phyloP scores from a whole-genome alignment of 176 grass and related monocot genomes.

The Oryza glumipatula region DNA sequence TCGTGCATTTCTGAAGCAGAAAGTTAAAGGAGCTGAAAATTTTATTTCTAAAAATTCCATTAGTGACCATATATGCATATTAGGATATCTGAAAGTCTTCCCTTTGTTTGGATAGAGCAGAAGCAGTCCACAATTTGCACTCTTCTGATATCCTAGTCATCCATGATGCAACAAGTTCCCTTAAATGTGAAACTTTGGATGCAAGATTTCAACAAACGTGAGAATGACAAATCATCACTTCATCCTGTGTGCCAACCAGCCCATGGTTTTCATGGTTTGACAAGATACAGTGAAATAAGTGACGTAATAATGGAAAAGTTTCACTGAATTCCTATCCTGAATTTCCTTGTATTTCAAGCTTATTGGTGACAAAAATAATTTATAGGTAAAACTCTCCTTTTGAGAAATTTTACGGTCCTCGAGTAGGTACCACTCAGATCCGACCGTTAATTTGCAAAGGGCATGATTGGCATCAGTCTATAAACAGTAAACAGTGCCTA shows the following conservation, averaged over 20 bases:
- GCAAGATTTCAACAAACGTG: constrained; percentile 27
- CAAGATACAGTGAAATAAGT: neutral
- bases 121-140: constrained; percentile 7
- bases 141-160: constrained; percentile 39
- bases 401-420: no score
- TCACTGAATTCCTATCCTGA: neutral
- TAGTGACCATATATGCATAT: neutral
- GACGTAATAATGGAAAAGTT: neutral
- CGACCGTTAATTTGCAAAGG: no score
- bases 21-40: neutral
- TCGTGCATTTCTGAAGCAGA: neutral
- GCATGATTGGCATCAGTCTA: no score
- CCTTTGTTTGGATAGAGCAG: neutral
- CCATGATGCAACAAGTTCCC: constrained; percentile 4
- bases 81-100: neutral
- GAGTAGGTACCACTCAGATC: no score
- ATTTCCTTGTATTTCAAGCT: neutral
- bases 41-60: neutral
- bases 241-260: constrained; percentile 6
- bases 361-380: no score
- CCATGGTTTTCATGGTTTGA: constrained; percentile 12
- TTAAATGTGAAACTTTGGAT: constrained; percentile 4
- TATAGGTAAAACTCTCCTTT: no score
- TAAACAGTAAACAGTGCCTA: no score
- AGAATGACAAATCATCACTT: constrained; percentile 26